Evolutionary conservation across 768 basidiomycete species (phyloP).

Genomic region (Russula brevipes): DNA sequence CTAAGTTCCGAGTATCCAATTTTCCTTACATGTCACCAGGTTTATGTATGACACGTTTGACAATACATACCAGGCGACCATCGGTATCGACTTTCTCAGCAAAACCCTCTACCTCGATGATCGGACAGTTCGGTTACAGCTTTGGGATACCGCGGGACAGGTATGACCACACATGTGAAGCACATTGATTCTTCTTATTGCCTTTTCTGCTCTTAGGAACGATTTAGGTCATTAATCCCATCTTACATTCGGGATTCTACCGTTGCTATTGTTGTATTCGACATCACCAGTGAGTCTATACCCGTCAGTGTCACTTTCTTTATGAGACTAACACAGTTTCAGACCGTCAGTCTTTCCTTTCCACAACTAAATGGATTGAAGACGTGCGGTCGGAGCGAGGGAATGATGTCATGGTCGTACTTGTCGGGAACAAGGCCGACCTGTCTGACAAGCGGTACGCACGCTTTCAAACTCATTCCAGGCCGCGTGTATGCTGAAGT

Average conservation of each 20-base stretch:
- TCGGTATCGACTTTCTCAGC: conserved; percentile 98
- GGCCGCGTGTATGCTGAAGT: conserved; percentile 1
- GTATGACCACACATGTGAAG: conserved; percentile 37
- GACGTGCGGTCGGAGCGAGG: conserved; percentile 97
- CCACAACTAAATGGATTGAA: conserved; percentile 99
- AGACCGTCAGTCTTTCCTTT: conserved; percentile 98
- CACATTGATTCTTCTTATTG: background rate
- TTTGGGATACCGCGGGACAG: conserved; percentile 99
- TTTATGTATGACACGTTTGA: conserved; percentile 99
- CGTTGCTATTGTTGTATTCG: conserved; percentile 97
- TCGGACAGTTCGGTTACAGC: conserved; percentile 91
- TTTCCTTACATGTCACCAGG: conserved; percentile 37
- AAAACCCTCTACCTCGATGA: conserved; percentile 99
- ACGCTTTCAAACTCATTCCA: background rate
- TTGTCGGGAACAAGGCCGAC: conserved; percentile 99
- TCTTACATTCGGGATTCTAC: conserved; percentile 99
- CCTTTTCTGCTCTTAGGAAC: conserved; percentile 54
- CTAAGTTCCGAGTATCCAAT: conserved; percentile 11
- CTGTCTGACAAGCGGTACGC: conserved; percentile 94
- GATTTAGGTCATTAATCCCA: conserved; percentile 95
- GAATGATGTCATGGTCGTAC: conserved; percentile 95
- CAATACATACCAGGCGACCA: conserved; percentile 97
- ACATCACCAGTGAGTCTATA: conserved; percentile 82
- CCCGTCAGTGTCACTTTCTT: background rate
- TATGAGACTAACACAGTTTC: background rate